Conservation (phyloP, 2,329 filamentous ascomycete species). For the Aspergillus fumigatiaffinis region DNA sequence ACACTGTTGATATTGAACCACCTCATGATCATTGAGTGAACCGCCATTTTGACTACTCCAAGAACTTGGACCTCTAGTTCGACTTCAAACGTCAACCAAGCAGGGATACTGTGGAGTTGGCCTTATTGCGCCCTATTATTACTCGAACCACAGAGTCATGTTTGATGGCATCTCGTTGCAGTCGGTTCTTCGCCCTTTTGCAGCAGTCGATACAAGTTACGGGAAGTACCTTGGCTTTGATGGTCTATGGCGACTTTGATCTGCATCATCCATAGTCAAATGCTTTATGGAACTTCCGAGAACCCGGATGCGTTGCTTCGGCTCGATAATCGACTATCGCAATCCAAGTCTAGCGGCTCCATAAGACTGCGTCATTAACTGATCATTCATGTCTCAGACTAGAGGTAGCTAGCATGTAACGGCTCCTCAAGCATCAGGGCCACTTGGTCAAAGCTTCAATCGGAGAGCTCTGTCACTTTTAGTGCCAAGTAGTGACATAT, state of each 20-base stretch:
- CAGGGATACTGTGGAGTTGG: not conserved
- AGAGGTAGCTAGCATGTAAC: not conserved
- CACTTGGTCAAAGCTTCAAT: not conserved
- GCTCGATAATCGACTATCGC: not conserved
- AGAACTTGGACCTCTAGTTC: not conserved
- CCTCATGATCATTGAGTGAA: not conserved
- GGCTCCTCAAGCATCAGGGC: not conserved
- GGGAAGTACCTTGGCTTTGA: not conserved
- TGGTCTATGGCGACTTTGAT: not conserved
- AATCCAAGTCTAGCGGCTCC: not conserved
- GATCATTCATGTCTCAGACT: not conserved
- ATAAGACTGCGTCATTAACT: not conserved
- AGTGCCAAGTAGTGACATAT: not conserved
- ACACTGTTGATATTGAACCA: not conserved
- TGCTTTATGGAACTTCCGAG: not conserved
- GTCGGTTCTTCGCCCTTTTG: too few species aligned
- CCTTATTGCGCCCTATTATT: not conserved
- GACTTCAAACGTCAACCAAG: not conserved
- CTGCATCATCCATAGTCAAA: not conserved
- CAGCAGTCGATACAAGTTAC: not conserved
- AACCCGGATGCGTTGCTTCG: not conserved
- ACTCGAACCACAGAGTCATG: not conserved
- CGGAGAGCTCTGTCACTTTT: not conserved
- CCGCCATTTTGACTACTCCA: not conserved
- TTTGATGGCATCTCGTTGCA: not conserved